These are phyloP conservation scores for Penicillium psychrosexuale DNA, from an alignment of 2,329 filamentous ascomycete genomes.

Conservation along the genomic window DNA sequence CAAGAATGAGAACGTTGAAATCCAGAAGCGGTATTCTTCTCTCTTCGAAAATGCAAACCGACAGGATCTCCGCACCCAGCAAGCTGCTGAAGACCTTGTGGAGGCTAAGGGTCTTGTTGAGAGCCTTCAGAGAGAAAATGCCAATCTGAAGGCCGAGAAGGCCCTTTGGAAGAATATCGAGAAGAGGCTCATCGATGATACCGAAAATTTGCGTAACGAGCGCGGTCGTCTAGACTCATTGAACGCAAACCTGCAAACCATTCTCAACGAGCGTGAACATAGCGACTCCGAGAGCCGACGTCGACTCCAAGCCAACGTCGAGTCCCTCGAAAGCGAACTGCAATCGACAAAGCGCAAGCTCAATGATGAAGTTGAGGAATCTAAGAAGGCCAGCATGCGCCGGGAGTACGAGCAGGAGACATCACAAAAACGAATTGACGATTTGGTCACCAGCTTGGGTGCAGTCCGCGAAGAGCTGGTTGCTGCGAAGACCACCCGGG, in stretches of 20 bases:
- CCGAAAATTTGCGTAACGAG: conserved; percentile 79
- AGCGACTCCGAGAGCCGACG: conserved; percentile 77
- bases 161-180: conserved; percentile 93
- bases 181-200: conserved; percentile 81
- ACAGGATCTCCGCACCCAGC: conserved; percentile 85
- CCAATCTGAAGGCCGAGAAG: conserved; percentile 93
- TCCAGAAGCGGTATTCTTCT: conserved; percentile 76
- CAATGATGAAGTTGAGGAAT: conserved; percentile 76
- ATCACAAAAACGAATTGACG: conserved; percentile 86
- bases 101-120: conserved; percentile 79
- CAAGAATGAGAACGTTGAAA: conserved; percentile 77
- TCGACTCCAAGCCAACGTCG: conserved; percentile 72
- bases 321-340: conserved; percentile 76
- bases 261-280: conserved; percentile 89
- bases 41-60: conserved; percentile 81
- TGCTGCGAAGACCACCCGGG: conserved; percentile 78
- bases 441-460: conserved; percentile 75
- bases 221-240: conserved; percentile 78
- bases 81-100: conserved; percentile 88
- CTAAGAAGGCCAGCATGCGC: conserved; percentile 74
- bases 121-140: conserved; percentile 82
- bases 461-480: conserved; percentile 83
- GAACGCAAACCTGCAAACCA: conserved; percentile 77
- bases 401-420: conserved; percentile 90
- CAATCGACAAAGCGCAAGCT: conserved; percentile 76